These are phyloP conservation scores for Prunus persica DNA, from an alignment of 306 rosid genomes.

Conservation along the genomic window DNA sequence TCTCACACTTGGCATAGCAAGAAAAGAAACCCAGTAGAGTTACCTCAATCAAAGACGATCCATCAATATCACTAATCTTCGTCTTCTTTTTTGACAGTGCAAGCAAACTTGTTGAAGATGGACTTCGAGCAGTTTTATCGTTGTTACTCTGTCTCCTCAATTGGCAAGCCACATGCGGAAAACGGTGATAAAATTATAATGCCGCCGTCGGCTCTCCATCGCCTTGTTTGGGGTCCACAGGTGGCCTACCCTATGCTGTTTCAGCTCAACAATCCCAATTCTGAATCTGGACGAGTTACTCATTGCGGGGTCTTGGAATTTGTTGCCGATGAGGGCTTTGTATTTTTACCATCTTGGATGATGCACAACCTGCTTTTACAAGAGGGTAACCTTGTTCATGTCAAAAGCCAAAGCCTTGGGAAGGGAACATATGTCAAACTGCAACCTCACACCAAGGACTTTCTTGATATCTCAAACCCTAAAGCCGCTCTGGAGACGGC, in stretches of 20 bases:
- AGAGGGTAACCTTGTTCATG: background rate
- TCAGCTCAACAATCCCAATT: background rate
- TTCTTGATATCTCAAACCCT: slow-evolving; percentile 5
- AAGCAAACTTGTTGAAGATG: too few species aligned
- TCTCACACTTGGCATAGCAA: background rate
- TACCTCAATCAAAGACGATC: too few species aligned
- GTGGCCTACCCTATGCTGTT: slow-evolving; percentile 7
- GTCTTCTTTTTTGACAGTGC: background rate
- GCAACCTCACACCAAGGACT: slow-evolving; percentile 9
- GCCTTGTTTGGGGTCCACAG: background rate
- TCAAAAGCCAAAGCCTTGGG: background rate
- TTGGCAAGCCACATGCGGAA: background rate
- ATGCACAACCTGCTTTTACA: slow-evolving; percentile 9
- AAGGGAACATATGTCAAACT: slow-evolving; percentile 15
- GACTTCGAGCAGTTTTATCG: background rate
- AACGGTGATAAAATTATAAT: slow-evolving; percentile 13
- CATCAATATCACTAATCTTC: too few species aligned
- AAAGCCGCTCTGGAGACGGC: slow-evolving; percentile 17
- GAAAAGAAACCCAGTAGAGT: too few species aligned
- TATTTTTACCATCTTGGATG: slow-evolving; percentile 15
- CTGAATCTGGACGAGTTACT: background rate
- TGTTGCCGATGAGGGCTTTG: slow-evolving; percentile 12
- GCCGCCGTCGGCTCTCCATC: slow-evolving; percentile 17
- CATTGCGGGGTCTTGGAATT: slow-evolving; percentile 24
- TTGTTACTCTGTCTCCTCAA: background rate